Percentiles rank a stretch among this genome's conserved stretches.
Conservation (phyloP, 2,329 filamentous ascomycete species). For the Ophiognomonia clavigignenti-juglandacearum region DNA sequence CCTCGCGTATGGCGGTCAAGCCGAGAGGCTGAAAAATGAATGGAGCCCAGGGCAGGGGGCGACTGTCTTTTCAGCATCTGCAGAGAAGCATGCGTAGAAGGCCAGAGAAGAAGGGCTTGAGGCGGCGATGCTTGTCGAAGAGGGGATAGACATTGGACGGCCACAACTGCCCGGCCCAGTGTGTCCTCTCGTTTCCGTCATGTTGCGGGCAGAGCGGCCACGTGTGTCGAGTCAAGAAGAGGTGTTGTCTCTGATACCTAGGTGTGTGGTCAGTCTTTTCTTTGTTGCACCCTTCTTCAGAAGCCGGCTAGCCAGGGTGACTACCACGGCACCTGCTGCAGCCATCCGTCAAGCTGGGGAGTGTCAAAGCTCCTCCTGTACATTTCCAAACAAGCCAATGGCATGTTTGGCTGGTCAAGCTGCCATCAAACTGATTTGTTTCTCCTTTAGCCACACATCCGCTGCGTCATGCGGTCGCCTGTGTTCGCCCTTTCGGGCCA, state of each 20-base stretch:
- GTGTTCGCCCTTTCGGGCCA: slow-evolving; percentile 34
- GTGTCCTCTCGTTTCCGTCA: slow-evolving; percentile 10
- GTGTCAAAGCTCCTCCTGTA: slow-evolving; percentile 33
- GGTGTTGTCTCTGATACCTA: slow-evolving; percentile 29
- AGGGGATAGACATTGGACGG: slow-evolving; percentile 1
- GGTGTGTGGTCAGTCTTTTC: slow-evolving; percentile 31
- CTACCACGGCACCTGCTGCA: slow-evolving; percentile 43
- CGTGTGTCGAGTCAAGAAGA: slow-evolving; percentile 52
- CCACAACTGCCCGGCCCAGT: slow-evolving; percentile 4
- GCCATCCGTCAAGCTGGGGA: slow-evolving; percentile 36
- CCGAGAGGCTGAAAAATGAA: slow-evolving; percentile 11
- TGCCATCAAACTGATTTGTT: slow-evolving; percentile 37
- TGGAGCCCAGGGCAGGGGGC: slow-evolving; percentile 9
- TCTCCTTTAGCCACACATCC: slow-evolving; percentile 27
- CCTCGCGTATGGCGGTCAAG: slow-evolving; percentile 18
- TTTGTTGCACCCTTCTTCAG: slow-evolving; percentile 42
- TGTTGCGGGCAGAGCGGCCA: slow-evolving; percentile 32
- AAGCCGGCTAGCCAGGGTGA: slow-evolving; percentile 29
- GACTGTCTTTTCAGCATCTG: slow-evolving; percentile 13
- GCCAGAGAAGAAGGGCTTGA: slow-evolving; percentile 1
- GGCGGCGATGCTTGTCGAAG: too few relatives aligned
- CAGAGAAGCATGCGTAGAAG: slow-evolving; percentile 17
- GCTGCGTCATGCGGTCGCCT: slow-evolving; percentile 36
- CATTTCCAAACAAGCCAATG: slow-evolving; percentile 33
- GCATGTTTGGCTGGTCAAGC: slow-evolving; percentile 35